Evolutionary conservation across 805 yeast genomes (phyloP).

Genomic region (Yamadazyma takamatsuzukensis): DNA sequence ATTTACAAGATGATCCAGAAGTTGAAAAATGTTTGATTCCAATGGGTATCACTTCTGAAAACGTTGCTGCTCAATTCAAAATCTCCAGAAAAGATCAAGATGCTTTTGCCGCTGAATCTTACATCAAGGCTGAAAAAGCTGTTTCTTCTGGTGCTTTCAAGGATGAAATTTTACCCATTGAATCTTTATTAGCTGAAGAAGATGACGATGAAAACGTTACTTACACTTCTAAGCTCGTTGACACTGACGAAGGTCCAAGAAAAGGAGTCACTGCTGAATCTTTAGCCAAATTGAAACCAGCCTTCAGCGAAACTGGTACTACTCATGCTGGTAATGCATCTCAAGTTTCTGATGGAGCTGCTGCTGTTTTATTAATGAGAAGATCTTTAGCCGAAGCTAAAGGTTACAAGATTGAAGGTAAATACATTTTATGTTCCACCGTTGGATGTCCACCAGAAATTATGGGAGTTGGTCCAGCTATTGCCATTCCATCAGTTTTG

Average conservation of each 20-base stretch:
- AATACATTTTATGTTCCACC: slow-evolving; percentile 71
- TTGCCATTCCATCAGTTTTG: slow-evolving; percentile 85
- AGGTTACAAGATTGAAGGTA: slow-evolving; percentile 71
- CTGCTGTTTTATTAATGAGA: slow-evolving; percentile 80
- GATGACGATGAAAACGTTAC: slow-evolving; percentile 57
- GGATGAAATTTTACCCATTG: slow-evolving; percentile 85
- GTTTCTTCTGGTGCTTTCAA: slow-evolving; percentile 68
- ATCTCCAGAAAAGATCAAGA: slow-evolving; percentile 76
- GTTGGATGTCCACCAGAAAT: slow-evolving; percentile 97
- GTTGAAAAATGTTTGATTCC: slow-evolving; percentile 76
- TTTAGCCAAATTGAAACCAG: slow-evolving; percentile 75
- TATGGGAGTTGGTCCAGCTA: slow-evolving; percentile 98
- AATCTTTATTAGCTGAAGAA: slow-evolving; percentile 52
- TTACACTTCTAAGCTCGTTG: slow-evolving; percentile 41
- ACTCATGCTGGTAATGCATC: slow-evolving; percentile 97
- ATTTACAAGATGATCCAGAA: slow-evolving; percentile 32
- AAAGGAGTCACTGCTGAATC: slow-evolving; percentile 76
- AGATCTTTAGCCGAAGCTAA: slow-evolving; percentile 78
- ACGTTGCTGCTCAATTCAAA: slow-evolving; percentile 66
- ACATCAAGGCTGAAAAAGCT: slow-evolving; percentile 79
- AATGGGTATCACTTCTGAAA: slow-evolving; percentile 96
- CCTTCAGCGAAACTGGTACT: slow-evolving; percentile 77
- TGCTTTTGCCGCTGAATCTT: slow-evolving; percentile 82
- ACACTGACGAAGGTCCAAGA: slow-evolving; percentile 88
- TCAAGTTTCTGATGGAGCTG: slow-evolving; percentile 95